Percentiles rank a stretch among this genome's conserved stretches.
These are phyloP conservation scores for Ustilago shanxiensis DNA, from an alignment of 1,284 basidiomycete species.

Conservation along the genomic window DNA sequence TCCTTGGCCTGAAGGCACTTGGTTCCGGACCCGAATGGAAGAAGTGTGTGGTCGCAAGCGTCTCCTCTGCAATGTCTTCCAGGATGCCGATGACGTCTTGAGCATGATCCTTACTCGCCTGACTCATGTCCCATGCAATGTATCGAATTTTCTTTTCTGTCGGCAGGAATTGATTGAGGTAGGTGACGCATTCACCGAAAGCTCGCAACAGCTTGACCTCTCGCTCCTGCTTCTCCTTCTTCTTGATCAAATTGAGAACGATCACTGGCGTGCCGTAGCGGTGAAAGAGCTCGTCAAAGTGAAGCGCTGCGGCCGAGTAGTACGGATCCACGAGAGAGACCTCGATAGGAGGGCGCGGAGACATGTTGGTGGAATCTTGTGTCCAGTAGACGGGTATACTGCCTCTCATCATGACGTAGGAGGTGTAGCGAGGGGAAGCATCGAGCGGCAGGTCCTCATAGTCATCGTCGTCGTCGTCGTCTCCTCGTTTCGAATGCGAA, in stretches of 20 bases:
- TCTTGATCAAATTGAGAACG: slow-evolving; percentile 89
- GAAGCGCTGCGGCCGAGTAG: slow-evolving; percentile 89
- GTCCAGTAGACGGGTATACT: slow-evolving; percentile 97
- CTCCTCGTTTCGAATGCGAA: background rate
- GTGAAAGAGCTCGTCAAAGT: slow-evolving; percentile 91
- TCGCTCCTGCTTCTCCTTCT: slow-evolving; percentile 78
- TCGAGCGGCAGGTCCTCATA: slow-evolving; percentile 30
- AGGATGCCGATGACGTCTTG: slow-evolving; percentile 96
- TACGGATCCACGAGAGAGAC: slow-evolving; percentile 91
- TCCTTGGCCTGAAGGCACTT: slow-evolving; percentile 15
- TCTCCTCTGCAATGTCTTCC: slow-evolving; percentile 95
- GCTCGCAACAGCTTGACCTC: slow-evolving; percentile 94
- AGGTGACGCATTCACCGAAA: slow-evolving; percentile 90
- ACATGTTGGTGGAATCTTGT: slow-evolving; percentile 91
- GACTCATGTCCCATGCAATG: slow-evolving; percentile 89
- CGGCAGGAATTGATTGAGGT: slow-evolving; percentile 95
- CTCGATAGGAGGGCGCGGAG: slow-evolving; percentile 92
- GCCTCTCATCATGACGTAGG: slow-evolving; percentile 95
- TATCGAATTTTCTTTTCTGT: slow-evolving; percentile 84
- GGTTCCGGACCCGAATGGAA: slow-evolving; percentile 79
- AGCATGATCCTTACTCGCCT: slow-evolving; percentile 78
- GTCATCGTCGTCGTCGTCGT: slow-evolving; percentile 27
- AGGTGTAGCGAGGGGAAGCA: slow-evolving; percentile 83
- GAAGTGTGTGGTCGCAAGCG: slow-evolving; percentile 89
- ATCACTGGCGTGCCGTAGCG: slow-evolving; percentile 92